Evolutionary conservation across 2,329 filamentous ascomycete genomes (phyloP).

Genomic region (Phaeosphaeriaceae sp.): DNA sequence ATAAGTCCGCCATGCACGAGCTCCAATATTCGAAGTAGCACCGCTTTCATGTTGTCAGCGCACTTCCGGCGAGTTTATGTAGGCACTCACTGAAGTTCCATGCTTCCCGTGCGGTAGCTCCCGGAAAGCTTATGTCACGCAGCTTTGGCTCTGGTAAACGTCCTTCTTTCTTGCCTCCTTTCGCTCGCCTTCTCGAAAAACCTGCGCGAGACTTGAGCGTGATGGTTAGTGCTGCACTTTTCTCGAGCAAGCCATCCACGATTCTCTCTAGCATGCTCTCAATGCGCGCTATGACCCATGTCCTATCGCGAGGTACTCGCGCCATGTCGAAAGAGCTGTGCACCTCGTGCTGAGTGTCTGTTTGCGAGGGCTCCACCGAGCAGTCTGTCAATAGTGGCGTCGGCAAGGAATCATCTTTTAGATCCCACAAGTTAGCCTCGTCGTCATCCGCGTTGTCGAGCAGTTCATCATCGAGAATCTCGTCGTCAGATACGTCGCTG

Average conservation of each 20-base stretch:
- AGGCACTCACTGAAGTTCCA: conserved; percentile 62
- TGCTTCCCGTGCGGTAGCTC: conserved; percentile 62
- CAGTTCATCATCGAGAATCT: conserved; percentile 38
- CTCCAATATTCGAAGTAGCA: conserved; percentile 63
- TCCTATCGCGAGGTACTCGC: conserved; percentile 16
- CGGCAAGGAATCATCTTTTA: conserved; percentile 8
- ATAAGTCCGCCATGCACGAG: conserved; percentile 62
- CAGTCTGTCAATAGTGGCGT: background rate
- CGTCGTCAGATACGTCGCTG: conserved; percentile 26
- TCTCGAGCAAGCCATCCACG: conserved; percentile 60
- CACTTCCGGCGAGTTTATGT: background rate
- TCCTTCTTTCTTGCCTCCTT: conserved; percentile 4
- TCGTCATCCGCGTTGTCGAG: conserved; percentile 20
- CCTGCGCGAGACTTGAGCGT: conserved; percentile 52
- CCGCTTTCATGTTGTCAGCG: conserved; percentile 50
- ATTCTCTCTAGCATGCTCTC: conserved; percentile 64
- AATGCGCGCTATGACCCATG: conserved; percentile 60
- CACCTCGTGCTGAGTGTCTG: background rate
- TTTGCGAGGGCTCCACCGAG: background rate
- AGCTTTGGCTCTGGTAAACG: conserved; percentile 21
- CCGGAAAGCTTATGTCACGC: conserved; percentile 59
- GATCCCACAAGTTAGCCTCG: conserved; percentile 13
- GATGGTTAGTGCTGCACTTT: conserved; percentile 57
- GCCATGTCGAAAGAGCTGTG: background rate
- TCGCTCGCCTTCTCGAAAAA: conserved; percentile 26